phyloP scores from a whole-genome alignment of 352 stramenopile species.

The Globisporangium nodosum region DNA sequence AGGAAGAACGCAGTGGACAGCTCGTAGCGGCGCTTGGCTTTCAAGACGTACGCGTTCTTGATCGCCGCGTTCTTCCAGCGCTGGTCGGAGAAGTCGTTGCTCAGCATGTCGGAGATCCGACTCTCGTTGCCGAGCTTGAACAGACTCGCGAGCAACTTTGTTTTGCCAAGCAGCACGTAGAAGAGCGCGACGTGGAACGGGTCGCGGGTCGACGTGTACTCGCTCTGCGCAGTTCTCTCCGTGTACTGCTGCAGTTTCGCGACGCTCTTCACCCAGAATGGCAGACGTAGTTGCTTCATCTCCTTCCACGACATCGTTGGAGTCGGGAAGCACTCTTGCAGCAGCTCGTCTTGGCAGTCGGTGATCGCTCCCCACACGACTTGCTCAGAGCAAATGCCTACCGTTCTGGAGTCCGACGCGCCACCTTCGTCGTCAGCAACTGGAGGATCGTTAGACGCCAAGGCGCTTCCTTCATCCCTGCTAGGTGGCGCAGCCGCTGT shows the following conservation, averaged over 20 bases:
- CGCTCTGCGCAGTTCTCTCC: conserved; percentile 69
- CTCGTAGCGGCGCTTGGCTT: conserved; percentile 78
- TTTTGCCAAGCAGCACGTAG: conserved; percentile 85
- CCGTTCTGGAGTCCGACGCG: neutral
- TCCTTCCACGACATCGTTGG: conserved; percentile 57
- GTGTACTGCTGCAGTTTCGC: conserved; percentile 45
- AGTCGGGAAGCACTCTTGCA: conserved; percentile 65
- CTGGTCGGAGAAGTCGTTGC: conserved; percentile 76
- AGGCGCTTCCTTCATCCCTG: neutral
- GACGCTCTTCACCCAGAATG: conserved; percentile 73
- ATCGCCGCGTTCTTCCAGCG: conserved; percentile 84
- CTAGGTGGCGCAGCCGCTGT: neutral
- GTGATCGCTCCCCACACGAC: conserved; percentile 66
- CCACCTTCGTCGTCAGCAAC: conserved; percentile 2
- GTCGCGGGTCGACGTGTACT: conserved; percentile 69
- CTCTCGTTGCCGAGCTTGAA: conserved; percentile 83
- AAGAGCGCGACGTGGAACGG: conserved; percentile 83
- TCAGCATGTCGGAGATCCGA: conserved; percentile 72
- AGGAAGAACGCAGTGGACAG: conserved; percentile 83
- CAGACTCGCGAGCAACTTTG: conserved; percentile 66
- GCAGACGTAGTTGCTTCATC: conserved; percentile 54
- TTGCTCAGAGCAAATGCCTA: conserved; percentile 73
- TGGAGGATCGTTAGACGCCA: conserved; percentile 3
- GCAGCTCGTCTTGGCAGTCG: conserved; percentile 53
- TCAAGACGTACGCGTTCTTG: conserved; percentile 89